These are phyloP conservation scores for Arctostaphylos glauca DNA, from an alignment of 148 eudicot genomes.

Conservation along the genomic window DNA sequence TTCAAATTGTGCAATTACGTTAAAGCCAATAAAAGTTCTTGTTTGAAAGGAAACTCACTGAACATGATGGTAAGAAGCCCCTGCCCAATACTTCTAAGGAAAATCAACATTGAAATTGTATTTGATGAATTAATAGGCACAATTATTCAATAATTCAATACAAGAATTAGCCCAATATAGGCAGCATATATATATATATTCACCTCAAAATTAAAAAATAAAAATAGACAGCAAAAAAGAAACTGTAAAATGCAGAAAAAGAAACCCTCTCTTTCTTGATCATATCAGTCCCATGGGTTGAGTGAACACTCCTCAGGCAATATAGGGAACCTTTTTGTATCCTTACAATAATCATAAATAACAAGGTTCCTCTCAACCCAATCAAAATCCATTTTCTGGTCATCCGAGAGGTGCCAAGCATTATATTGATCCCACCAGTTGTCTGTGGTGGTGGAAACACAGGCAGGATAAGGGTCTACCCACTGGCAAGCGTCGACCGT, in stretches of 20 bases:
- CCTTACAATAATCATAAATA: slow-evolving; percentile 78
- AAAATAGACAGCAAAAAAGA: not conserved
- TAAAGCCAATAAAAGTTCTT: too few species aligned
- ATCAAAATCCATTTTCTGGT: slow-evolving; percentile 65
- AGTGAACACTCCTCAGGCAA: slow-evolving; percentile 79
- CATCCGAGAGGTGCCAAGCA: slow-evolving; percentile 71
- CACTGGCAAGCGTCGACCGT: slow-evolving; percentile 85
- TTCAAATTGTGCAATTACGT: too few species aligned
- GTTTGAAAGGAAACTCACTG: too few species aligned
- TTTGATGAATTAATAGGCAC: not conserved
- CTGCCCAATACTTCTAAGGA: too few species aligned
- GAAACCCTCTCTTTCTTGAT: not conserved
- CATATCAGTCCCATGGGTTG: slow-evolving; percentile 49
- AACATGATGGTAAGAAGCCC: too few species aligned
- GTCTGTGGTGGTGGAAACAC: slow-evolving; percentile 78
- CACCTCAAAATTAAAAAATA: not conserved
- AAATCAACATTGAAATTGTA: too few species aligned
- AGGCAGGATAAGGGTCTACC: slow-evolving; percentile 86
- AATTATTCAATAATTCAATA: not conserved
- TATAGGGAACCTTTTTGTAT: slow-evolving; percentile 43
- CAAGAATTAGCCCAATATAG: not conserved
- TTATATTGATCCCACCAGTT: slow-evolving; percentile 93
- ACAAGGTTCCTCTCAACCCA: slow-evolving; percentile 85
- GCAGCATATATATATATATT: not conserved
- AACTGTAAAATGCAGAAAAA: not conserved